Conservation (phyloP, 2,329 filamentous ascomycete species). For the Colletotrichum sp. region DNA sequence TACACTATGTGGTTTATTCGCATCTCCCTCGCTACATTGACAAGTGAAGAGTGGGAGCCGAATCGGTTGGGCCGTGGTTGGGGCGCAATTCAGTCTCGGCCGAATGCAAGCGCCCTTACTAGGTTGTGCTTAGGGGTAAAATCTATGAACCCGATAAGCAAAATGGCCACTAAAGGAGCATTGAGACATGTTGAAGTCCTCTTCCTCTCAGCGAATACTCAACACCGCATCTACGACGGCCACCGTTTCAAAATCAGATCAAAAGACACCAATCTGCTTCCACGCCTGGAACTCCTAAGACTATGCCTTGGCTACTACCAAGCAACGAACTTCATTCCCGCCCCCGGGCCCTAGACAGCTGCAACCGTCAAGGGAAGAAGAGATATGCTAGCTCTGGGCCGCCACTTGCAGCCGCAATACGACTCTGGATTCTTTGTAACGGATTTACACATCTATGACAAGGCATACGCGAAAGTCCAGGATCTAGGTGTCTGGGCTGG, state of each 20-base stretch:
- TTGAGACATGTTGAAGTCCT: neutral
- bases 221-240: neutral
- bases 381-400: neutral
- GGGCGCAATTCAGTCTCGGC: neutral
- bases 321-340: neutral
- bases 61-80: neutral
- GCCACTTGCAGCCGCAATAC: neutral
- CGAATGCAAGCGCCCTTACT: neutral
- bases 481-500: no score
- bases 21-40: neutral
- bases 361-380: neutral
- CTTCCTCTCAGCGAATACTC: neutral
- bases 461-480: no score
- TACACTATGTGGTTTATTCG: neutral
- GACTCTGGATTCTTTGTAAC: no score
- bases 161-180: neutral
- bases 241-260: neutral
- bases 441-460: no score
- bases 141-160: neutral
- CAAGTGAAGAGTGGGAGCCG: neutral
- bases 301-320: neutral
- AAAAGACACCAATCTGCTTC: neutral
- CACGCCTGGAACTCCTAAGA: neutral
- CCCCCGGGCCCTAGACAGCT: neutral
- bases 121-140: neutral